Conservation (phyloP, 345 rosid species). For the Populus euphratica region DNA sequence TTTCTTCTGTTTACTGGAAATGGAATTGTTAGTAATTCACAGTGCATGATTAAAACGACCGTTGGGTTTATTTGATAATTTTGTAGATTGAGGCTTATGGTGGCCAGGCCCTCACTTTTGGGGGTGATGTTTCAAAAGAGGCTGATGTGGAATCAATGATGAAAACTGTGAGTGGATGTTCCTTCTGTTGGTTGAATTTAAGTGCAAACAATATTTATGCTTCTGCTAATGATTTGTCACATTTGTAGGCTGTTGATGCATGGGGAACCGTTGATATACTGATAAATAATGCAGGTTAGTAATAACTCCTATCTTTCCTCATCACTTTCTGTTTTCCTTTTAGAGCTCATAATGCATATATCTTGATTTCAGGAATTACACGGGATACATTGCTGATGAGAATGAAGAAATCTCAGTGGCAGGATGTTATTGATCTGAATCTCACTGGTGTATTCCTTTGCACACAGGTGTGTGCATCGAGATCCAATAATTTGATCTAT, state of each 20-base stretch:
- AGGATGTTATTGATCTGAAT: constrained; percentile 88
- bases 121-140: constrained; percentile 95
- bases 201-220: neutral
- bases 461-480: constrained; percentile 61
- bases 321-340: neutral
- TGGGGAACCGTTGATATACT: constrained; percentile 97
- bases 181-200: constrained; percentile 9
- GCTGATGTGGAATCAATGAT: constrained; percentile 93
- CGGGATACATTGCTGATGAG: constrained; percentile 83
- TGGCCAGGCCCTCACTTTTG: constrained; percentile 87
- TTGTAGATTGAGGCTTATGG: constrained; percentile 84
- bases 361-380: constrained; percentile 63
- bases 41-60: constrained; percentile 11
- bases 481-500: constrained; percentile 4
- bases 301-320: neutral
- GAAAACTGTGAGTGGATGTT: constrained; percentile 61
- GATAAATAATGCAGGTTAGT: constrained; percentile 90
- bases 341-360: neutral
- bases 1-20: neutral
- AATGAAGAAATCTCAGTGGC: constrained; percentile 92
- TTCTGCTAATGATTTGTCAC: constrained; percentile 7
- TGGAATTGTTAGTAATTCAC: neutral
- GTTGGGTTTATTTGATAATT: constrained; percentile 6
- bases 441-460: constrained; percentile 95
- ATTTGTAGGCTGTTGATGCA: constrained; percentile 73